A percentile compares a stretch with the other conserved stretches of the same genome.
These are phyloP conservation scores for Leavenworthia alabamica DNA, from an alignment of 345 rosid genomes.

Conservation along the genomic window DNA sequence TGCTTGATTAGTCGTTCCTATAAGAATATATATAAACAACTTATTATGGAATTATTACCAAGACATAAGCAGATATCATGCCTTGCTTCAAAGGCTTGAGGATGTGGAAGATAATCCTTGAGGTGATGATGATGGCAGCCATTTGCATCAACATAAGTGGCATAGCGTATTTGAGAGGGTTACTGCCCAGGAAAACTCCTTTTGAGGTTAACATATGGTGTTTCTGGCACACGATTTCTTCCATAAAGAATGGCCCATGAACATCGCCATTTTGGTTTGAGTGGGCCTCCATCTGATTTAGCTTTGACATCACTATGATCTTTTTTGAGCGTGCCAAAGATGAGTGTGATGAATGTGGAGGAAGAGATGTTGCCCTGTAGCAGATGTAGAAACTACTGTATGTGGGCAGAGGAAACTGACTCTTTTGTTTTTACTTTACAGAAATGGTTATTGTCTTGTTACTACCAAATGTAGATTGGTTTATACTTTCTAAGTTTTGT, in stretches of 20 bases:
- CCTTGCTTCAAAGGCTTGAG: conserved; percentile 34
- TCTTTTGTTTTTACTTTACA: not conserved
- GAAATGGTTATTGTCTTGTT: not conserved
- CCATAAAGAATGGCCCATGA: conserved; percentile 19
- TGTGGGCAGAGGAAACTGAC: not conserved
- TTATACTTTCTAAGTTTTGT: not conserved
- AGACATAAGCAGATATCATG: conserved; percentile 35
- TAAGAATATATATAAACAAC: too few relatives aligned
- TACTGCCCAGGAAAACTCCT: conserved; percentile 23
- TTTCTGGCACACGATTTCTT: conserved; percentile 20
- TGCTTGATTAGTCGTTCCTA: too few relatives aligned
- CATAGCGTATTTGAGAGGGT: conserved; percentile 26
- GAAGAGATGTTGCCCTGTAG: not conserved
- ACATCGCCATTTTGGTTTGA: conserved; percentile 23
- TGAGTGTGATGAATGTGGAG: too few relatives aligned
- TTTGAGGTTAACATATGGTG: conserved; percentile 20
- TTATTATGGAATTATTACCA: conserved; percentile 18
- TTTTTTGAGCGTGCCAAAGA: not conserved
- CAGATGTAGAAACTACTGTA: not conserved
- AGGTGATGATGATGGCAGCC: conserved; percentile 22
- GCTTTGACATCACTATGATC: conserved; percentile 1
- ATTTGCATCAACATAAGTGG: conserved; percentile 29
- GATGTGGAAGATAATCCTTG: conserved; percentile 22
- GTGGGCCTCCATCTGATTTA: not conserved
- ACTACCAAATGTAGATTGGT: not conserved